Evolutionary conservation across 1,139 yeast species (phyloP).

Genomic region (Pichia inconspicua): DNA sequence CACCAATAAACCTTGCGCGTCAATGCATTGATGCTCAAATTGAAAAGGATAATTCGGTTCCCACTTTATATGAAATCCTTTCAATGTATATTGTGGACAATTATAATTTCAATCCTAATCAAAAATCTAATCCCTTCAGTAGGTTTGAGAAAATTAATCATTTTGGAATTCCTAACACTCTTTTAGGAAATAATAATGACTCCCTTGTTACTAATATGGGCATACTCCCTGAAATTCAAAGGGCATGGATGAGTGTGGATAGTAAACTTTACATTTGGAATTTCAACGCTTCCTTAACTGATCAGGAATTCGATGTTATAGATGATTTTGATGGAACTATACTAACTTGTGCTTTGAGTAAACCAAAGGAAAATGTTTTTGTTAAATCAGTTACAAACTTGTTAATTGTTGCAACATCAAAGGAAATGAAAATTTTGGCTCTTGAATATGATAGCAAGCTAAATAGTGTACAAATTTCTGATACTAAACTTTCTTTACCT

Average conservation of each 20-base stretch:
- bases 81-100: slow-evolving; percentile 28
- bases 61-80: slow-evolving; percentile 25
- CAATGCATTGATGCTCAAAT: slow-evolving; percentile 26
- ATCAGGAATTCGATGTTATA: slow-evolving; percentile 66
- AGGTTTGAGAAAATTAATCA: slow-evolving; percentile 70
- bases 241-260: slow-evolving; percentile 86
- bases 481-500: slow-evolving; percentile 76
- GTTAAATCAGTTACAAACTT: slow-evolving; percentile 68
- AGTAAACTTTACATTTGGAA: slow-evolving; percentile 82
- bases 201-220: slow-evolving; percentile 69
- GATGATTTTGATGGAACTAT: slow-evolving; percentile 80
- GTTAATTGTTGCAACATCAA: slow-evolving; percentile 71
- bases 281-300: slow-evolving; percentile 44
- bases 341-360: slow-evolving; percentile 64
- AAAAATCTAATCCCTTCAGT: slow-evolving; percentile 36
- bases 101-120: slow-evolving; percentile 26
- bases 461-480: slow-evolving; percentile 60
- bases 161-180: slow-evolving; percentile 72
- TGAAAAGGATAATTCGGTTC: slow-evolving; percentile 26
- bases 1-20: slow-evolving; percentile 26
- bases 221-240: slow-evolving; percentile 67
- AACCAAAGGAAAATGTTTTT: slow-evolving; percentile 75
- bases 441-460: slow-evolving; percentile 40
- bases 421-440: slow-evolving; percentile 71
- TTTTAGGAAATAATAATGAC: slow-evolving; percentile 49